phyloP scores from a whole-genome alignment of 2,329 filamentous ascomycete species.

The Alternaria incomplexa region DNA sequence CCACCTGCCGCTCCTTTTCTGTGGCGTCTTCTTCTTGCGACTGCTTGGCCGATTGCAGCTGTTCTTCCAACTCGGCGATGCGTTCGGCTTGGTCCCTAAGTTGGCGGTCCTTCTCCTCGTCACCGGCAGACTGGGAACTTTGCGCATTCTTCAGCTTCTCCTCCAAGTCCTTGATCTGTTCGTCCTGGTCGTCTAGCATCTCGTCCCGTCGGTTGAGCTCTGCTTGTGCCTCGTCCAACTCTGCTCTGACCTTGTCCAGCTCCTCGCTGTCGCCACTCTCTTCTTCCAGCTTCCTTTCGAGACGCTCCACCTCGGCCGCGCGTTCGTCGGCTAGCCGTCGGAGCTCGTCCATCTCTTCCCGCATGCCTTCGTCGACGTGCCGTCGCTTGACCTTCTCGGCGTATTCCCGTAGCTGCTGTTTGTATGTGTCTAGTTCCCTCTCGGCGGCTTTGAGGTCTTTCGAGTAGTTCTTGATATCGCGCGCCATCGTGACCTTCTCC shows the following conservation, averaged over 20 bases:
- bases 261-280: constrained; percentile 40
- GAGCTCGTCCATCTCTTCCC: constrained; percentile 63
- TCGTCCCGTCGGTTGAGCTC: constrained; percentile 44
- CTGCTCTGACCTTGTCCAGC: constrained; percentile 42
- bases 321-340: constrained; percentile 54
- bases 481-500: constrained; percentile 85
- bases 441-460: constrained; percentile 85
- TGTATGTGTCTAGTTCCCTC: constrained; percentile 83
- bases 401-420: constrained; percentile 79
- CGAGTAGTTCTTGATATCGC: constrained; percentile 83
- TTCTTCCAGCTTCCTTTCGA: constrained; percentile 45
- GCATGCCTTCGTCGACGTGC: constrained; percentile 73
- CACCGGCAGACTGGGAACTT: constrained; percentile 33
- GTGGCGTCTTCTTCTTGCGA: constrained; percentile 27
- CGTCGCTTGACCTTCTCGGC: constrained; percentile 81
- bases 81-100: constrained; percentile 38
- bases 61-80: constrained; percentile 36
- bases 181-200: constrained; percentile 47
- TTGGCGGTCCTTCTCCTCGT: constrained; percentile 40
- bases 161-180: constrained; percentile 44
- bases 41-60: constrained; percentile 33
- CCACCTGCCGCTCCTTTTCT: constrained; percentile 38
- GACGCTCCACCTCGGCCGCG: constrained; percentile 41
- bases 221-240: constrained; percentile 43
- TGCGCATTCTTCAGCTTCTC: constrained; percentile 39